A percentile compares a stretch with the other conserved stretches of the same genome.
Conservation (phyloP, 1,284 basidiomycete genomes). For the Austropuccinia psidii region DNA sequence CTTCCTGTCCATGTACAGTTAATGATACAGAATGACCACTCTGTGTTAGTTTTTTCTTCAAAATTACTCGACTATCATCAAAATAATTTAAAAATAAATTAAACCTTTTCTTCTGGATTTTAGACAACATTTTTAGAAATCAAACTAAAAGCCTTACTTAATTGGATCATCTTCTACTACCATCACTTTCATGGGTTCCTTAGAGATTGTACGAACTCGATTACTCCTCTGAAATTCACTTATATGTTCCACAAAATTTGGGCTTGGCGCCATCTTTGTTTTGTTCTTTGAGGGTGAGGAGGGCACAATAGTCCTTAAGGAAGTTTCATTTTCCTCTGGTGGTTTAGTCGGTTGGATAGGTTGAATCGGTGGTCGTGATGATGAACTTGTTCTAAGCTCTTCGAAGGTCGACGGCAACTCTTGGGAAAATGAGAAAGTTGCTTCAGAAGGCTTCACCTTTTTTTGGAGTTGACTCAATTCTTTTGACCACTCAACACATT, state of each 20-base stretch:
- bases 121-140: not conserved
- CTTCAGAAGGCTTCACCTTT: too few relatives aligned
- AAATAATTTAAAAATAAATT: too few relatives aligned
- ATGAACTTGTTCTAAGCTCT: too few relatives aligned
- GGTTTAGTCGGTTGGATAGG: not conserved
- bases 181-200: constrained; percentile 33
- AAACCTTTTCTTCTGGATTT: too few relatives aligned
- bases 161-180: constrained; percentile 35
- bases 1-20: constrained; percentile 43
- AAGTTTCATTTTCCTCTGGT: too few relatives aligned
- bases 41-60: constrained; percentile 43
- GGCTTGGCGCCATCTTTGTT: not conserved
- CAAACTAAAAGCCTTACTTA: not conserved
- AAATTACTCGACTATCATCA: constrained; percentile 41
- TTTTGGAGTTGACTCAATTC: too few relatives aligned
- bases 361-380: not conserved
- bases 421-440: too few relatives aligned
- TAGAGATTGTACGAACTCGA: not conserved
- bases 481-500: too few relatives aligned
- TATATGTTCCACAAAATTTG: not conserved
- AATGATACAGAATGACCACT: constrained; percentile 43
- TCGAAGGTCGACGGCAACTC: too few relatives aligned
- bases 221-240: not conserved
- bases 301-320: not conserved
- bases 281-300: not conserved